Percentiles rank a stretch among this genome's conserved stretches.
These are phyloP conservation scores for Apiotrichum akiyoshidainum DNA, from an alignment of 1,284 basidiomycete genomes.

Conservation along the genomic window DNA sequence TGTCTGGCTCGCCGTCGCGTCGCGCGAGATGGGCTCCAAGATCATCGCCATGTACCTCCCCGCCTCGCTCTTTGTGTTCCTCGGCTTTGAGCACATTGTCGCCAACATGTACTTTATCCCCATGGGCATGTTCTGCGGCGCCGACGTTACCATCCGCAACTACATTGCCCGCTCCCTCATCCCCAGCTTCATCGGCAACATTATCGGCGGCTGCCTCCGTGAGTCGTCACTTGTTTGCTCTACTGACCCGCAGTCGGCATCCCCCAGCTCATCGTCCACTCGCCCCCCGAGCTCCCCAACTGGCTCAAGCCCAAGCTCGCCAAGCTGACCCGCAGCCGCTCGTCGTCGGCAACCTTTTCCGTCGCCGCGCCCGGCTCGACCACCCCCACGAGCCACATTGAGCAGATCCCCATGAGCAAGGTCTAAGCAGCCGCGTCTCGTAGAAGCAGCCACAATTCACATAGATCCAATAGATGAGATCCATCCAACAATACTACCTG, in stretches of 20 bases:
- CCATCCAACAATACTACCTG: too few relatives aligned
- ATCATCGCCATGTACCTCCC: slow-evolving; percentile 44
- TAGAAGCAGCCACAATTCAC: too few relatives aligned
- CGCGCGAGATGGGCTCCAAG: slow-evolving; percentile 43
- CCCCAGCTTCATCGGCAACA: slow-evolving; percentile 30
- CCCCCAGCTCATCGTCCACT: slow-evolving; percentile 9
- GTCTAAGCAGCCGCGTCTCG: too few relatives aligned
- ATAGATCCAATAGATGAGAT: too few relatives aligned
- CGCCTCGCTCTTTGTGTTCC: slow-evolving; percentile 42
- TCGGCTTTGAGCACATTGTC: slow-evolving; percentile 46
- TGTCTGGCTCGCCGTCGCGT: slow-evolving; percentile 7
- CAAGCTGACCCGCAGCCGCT: too few relatives aligned
- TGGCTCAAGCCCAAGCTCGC: not conserved
- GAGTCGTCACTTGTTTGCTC: not conserved
- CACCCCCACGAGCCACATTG: too few relatives aligned
- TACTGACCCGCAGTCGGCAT: slow-evolving; percentile 9
- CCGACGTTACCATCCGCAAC: not conserved
- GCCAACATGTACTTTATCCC: not conserved
- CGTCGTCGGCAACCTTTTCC: too few relatives aligned
- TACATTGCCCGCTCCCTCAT: slow-evolving; percentile 28
- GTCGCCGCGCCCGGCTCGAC: too few relatives aligned
- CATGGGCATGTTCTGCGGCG: slow-evolving; percentile 17
- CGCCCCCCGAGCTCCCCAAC: slow-evolving; percentile 8
- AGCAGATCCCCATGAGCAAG: too few relatives aligned
- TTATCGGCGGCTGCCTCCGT: slow-evolving; percentile 11